phyloP scores from a whole-genome alignment of 2,329 filamentous ascomycete genomes.

The Alternaria incomplexa region DNA sequence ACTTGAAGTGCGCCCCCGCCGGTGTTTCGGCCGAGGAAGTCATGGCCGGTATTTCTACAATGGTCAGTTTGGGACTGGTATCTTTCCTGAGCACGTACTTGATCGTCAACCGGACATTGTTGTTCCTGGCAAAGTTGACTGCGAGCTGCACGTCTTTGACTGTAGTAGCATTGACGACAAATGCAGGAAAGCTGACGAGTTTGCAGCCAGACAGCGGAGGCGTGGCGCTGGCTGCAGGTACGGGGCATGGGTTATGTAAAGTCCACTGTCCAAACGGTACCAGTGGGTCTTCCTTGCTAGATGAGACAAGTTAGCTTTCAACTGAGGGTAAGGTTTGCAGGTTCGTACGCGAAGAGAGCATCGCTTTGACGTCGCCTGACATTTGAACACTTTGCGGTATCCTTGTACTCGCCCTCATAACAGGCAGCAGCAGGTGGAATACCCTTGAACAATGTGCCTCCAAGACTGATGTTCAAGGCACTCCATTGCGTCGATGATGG shows the following conservation, averaged over 20 bases:
- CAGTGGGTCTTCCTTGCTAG: constrained; percentile 33
- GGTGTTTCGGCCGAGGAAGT: constrained; percentile 33
- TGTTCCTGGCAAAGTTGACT: constrained; percentile 39
- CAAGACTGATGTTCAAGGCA: constrained; percentile 29
- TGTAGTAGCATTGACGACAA: constrained; percentile 32
- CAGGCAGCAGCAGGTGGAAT: constrained; percentile 36
- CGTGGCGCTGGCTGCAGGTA: constrained; percentile 8
- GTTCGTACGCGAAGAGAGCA: constrained; percentile 28
- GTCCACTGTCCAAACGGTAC: constrained; percentile 30
- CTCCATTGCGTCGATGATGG: constrained; percentile 29
- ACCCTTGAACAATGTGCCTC: constrained; percentile 28
- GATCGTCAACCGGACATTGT: constrained; percentile 40
- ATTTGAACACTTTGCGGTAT: constrained; percentile 22
- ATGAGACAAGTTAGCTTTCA: neutral
- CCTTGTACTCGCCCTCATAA: constrained; percentile 28
- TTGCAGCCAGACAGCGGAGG: constrained; percentile 24
- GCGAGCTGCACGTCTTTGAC: constrained; percentile 35
- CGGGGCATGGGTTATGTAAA: constrained; percentile 25
- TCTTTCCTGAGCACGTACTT: constrained; percentile 19
- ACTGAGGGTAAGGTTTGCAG: neutral
- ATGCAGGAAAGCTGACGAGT: constrained; percentile 27
- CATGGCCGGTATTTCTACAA: constrained; percentile 38
- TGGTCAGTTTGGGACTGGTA: neutral
- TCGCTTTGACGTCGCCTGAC: constrained; percentile 13
- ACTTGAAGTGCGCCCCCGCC: constrained; percentile 37